Evolutionary conservation across 225 moss, liverwort and hornwort species (phyloP).

Genomic region (Anthoceros angustus): DNA sequence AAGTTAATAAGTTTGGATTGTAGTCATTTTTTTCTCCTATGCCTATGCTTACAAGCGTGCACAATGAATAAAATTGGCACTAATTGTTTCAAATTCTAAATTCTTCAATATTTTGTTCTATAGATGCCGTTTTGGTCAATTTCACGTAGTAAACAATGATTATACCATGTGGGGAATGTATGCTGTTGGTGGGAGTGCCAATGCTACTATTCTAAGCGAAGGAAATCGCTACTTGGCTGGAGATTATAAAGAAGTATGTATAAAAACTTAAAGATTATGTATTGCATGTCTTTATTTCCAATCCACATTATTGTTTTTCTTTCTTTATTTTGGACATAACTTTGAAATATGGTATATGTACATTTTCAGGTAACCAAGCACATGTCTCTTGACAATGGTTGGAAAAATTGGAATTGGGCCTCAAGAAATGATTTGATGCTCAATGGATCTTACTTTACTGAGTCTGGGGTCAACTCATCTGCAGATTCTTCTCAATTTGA

Average conservation of each 20-base stretch:
- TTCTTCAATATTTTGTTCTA: no score
- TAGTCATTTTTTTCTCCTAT: no score
- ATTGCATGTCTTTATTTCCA: background rate
- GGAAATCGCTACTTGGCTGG: conserved; percentile 19
- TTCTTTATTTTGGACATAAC: background rate
- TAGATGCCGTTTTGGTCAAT: conserved; percentile 19
- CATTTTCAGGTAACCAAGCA: background rate
- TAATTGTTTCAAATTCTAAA: no score
- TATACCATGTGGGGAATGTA: conserved; percentile 19
- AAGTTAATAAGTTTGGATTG: no score
- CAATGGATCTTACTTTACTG: conserved; percentile 25
- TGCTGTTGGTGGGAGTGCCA: conserved; percentile 26
- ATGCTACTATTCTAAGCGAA: conserved; percentile 16
- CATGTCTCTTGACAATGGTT: conserved; percentile 16
- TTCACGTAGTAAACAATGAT: conserved; percentile 23
- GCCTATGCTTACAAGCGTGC: no score
- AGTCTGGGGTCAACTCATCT: no score
- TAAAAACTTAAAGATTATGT: background rate
- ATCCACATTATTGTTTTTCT: background rate
- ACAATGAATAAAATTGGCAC: no score
- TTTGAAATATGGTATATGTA: background rate
- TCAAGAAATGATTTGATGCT: conserved; percentile 15
- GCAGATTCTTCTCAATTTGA: conserved; percentile 8
- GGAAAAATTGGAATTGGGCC: conserved; percentile 40
- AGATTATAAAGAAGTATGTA: conserved; percentile 9